These are phyloP conservation scores for Aspergillus melleus DNA, from an alignment of 2,329 filamentous ascomycete genomes.

Conservation along the genomic window DNA sequence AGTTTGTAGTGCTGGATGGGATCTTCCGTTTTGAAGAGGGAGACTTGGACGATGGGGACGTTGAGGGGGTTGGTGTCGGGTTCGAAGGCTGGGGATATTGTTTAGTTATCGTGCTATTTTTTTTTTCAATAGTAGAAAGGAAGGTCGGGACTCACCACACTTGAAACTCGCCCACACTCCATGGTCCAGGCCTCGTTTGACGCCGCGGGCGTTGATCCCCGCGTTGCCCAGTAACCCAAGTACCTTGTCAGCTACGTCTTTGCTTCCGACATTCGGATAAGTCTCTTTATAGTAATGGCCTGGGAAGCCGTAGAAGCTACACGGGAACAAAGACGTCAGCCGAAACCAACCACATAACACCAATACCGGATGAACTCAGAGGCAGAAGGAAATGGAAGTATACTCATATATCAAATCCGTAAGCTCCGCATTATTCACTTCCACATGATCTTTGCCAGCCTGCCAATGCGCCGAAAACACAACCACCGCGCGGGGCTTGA, in stretches of 20 bases:
- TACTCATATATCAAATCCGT: slow-evolving; percentile 70
- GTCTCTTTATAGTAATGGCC: slow-evolving; percentile 66
- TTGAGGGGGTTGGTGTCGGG: slow-evolving; percentile 62
- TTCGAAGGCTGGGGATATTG: slow-evolving; percentile 53
- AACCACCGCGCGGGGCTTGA: slow-evolving; percentile 71
- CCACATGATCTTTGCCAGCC: slow-evolving; percentile 54
- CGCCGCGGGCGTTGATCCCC: slow-evolving; percentile 60
- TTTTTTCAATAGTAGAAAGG: no score
- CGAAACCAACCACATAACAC: neutral
- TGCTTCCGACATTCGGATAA: slow-evolving; percentile 65
- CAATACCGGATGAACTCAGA: neutral
- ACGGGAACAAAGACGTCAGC: neutral
- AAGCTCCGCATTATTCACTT: slow-evolving; percentile 66
- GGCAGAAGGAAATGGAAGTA: slow-evolving; percentile 17
- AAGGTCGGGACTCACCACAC: slow-evolving; percentile 38
- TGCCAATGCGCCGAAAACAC: slow-evolving; percentile 81
- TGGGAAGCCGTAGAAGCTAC: slow-evolving; percentile 70
- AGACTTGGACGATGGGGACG: slow-evolving; percentile 72
- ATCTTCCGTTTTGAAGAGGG: slow-evolving; percentile 65
- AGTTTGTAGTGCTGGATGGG: slow-evolving; percentile 66
- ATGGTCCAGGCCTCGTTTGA: slow-evolving; percentile 69
- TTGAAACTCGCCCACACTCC: slow-evolving; percentile 73
- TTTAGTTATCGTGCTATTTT: neutral
- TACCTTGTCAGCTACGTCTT: slow-evolving; percentile 60
- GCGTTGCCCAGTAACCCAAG: slow-evolving; percentile 56